Percentiles rank a stretch among this genome's conserved stretches.
Evolutionary conservation across 2,329 filamentous ascomycete species (phyloP).

Genomic region (Cordyceps militaris): DNA sequence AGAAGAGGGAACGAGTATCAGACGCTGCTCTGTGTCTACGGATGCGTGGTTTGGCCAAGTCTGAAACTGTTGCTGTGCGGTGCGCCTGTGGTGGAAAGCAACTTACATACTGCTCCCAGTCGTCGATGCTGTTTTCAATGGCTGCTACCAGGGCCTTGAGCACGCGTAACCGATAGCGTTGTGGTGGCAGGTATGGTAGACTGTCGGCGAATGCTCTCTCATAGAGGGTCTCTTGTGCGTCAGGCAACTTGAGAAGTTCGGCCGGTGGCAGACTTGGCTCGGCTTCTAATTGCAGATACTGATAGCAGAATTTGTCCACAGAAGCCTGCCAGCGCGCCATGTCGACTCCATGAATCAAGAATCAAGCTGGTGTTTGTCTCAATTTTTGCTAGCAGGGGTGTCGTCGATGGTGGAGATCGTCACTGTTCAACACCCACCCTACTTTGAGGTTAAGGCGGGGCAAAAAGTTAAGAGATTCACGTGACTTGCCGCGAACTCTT

Average conservation of each 20-base stretch:
- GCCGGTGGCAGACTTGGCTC: slow-evolving; percentile 57
- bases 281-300: slow-evolving; percentile 71
- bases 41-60: neutral
- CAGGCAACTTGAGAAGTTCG: slow-evolving; percentile 48
- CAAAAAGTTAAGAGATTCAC: neutral
- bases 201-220: slow-evolving; percentile 57
- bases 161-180: slow-evolving; percentile 62
- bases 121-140: slow-evolving; percentile 67
- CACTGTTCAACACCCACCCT: neutral
- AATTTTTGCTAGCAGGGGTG: neutral
- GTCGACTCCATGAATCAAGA: neutral
- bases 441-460: neutral
- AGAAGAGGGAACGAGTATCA: neutral
- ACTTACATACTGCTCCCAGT: slow-evolving; percentile 85
- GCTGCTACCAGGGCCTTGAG: slow-evolving; percentile 64
- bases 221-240: slow-evolving; percentile 62
- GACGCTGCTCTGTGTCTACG: slow-evolving; percentile 3
- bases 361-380: neutral
- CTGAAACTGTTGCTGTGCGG: neutral
- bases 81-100: neutral
- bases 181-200: slow-evolving; percentile 48
- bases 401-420: neutral
- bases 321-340: slow-evolving; percentile 10
- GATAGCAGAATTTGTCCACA: slow-evolving; percentile 54
- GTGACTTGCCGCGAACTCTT: slow-evolving; percentile 21